Evolutionary conservation across 192 early-diverging fungal genomes (phyloP).

Genomic region (Coemansia sp.): DNA sequence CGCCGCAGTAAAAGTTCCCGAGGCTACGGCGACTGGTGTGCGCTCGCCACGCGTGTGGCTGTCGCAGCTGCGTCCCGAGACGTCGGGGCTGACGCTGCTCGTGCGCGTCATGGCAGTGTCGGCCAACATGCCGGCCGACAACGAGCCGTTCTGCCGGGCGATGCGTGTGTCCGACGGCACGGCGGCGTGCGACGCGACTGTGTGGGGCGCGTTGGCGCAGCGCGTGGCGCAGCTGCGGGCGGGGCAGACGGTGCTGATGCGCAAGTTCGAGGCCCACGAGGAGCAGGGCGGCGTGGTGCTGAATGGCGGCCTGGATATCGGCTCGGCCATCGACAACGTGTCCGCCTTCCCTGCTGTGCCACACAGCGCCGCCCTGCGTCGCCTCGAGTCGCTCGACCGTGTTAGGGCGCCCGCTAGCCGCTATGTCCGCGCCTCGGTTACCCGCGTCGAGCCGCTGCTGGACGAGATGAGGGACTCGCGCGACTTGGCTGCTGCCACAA

Average conservation of each 20-base stretch:
- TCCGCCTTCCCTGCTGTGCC: constrained; percentile 33
- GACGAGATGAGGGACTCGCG: constrained; percentile 23
- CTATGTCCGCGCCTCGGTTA: background rate
- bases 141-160: constrained; percentile 20
- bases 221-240: constrained; percentile 34
- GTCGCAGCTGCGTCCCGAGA: constrained; percentile 25
- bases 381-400: background rate
- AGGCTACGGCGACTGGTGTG: background rate
- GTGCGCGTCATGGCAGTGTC: constrained; percentile 48
- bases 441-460: background rate
- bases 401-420: background rate
- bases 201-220: constrained; percentile 42
- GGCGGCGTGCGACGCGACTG: constrained; percentile 39
- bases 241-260: constrained; percentile 46
- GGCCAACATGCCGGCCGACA: constrained; percentile 29
- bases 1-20: background rate
- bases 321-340: constrained; percentile 24
- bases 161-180: constrained; percentile 43
- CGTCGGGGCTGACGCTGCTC: constrained; percentile 42
- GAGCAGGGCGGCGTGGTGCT: constrained; percentile 37
- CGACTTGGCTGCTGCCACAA: constrained; percentile 35
- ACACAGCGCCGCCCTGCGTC: constrained; percentile 33
- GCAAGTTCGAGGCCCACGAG: constrained; percentile 25
- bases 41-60: background rate
- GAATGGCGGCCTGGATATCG: constrained; percentile 33